Conservation (phyloP, 139 green algal species). For the Picochlorum costavermella region DNA sequence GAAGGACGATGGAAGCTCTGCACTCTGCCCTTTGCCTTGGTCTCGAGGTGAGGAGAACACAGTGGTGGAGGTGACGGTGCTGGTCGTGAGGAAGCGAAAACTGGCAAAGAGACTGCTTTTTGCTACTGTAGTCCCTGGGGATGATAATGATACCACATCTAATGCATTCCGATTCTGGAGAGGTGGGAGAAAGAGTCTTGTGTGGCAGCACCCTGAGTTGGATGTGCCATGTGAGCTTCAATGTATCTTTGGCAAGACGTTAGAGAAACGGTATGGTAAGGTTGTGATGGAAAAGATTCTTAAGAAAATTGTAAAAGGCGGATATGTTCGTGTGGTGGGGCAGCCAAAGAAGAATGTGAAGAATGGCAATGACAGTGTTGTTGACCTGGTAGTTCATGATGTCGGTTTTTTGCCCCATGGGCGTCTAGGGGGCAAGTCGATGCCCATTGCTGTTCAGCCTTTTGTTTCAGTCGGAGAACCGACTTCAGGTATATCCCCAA, state of each 20-base stretch:
- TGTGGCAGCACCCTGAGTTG: slow-evolving; percentile 17
- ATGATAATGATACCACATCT: neutral
- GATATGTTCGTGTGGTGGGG: slow-evolving; percentile 13
- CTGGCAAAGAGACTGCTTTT: neutral
- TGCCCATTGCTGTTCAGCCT: no score
- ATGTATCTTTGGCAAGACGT: slow-evolving; percentile 23
- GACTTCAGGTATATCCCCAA: no score
- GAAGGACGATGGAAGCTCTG: neutral
- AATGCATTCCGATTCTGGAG: neutral
- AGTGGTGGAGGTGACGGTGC: neutral
- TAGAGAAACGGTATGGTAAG: slow-evolving; percentile 14
- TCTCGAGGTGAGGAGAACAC: neutral
- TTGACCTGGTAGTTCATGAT: slow-evolving; percentile 17
- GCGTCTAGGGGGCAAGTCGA: no score
- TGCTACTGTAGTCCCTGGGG: neutral
- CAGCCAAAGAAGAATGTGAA: slow-evolving; percentile 17
- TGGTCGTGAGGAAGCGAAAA: neutral
- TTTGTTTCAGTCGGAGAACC: no score
- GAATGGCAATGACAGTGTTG: slow-evolving; percentile 4
- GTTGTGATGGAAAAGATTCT: slow-evolving; percentile 11
- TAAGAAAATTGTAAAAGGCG: slow-evolving; percentile 6
- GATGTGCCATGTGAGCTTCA: slow-evolving; percentile 18
- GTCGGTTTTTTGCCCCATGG: slow-evolving; percentile 8
- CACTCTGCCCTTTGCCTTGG: neutral
- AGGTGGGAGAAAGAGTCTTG: slow-evolving; percentile 7